These are phyloP conservation scores for Hymenoscyphus repandus DNA, from an alignment of 2,329 filamentous ascomycete genomes.

Conservation along the genomic window DNA sequence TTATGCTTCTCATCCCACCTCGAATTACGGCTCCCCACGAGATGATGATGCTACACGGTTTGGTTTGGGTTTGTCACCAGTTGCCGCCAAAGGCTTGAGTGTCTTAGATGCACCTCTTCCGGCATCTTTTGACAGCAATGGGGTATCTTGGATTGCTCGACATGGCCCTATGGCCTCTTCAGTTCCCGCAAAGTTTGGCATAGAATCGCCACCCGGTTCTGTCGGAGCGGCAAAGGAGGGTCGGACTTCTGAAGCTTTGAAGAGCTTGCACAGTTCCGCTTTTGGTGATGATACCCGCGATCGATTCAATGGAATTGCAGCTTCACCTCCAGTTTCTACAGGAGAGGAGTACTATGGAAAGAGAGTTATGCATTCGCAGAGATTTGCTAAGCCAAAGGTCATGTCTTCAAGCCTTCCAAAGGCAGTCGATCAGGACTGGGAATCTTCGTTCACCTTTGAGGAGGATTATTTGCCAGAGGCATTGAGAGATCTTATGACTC, in stretches of 20 bases:
- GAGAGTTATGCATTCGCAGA: slow-evolving; percentile 65
- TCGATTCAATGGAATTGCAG: slow-evolving; percentile 50
- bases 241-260: slow-evolving; percentile 58
- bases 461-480: slow-evolving; percentile 81
- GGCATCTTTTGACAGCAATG: slow-evolving; percentile 93
- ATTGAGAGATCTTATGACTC: slow-evolving; percentile 60
- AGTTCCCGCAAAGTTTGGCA: slow-evolving; percentile 83
- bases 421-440: slow-evolving; percentile 57
- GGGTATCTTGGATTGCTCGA: slow-evolving; percentile 84
- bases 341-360: slow-evolving; percentile 61
- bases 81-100: slow-evolving; percentile 67
- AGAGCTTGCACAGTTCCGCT: slow-evolving; percentile 60
- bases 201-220: slow-evolving; percentile 79
- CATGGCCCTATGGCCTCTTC: slow-evolving; percentile 90
- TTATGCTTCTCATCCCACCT: slow-evolving; percentile 44
- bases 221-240: slow-evolving; percentile 57
- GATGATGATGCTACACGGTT: slow-evolving; percentile 57
- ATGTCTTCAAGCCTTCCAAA: slow-evolving; percentile 64
- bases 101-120: slow-evolving; percentile 89
- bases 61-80: slow-evolving; percentile 75
- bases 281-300: slow-evolving; percentile 57
- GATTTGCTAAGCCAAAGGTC: slow-evolving; percentile 62
- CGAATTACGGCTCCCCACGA: slow-evolving; percentile 75
- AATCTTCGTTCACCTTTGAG: slow-evolving; percentile 70
- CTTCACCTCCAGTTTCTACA: slow-evolving; percentile 36